Evolutionary conservation across 352 stramenopile genomes (phyloP), one percentile per base, ranked within the genome.

Genomic region (Globisporangium spiculum): DNA sequence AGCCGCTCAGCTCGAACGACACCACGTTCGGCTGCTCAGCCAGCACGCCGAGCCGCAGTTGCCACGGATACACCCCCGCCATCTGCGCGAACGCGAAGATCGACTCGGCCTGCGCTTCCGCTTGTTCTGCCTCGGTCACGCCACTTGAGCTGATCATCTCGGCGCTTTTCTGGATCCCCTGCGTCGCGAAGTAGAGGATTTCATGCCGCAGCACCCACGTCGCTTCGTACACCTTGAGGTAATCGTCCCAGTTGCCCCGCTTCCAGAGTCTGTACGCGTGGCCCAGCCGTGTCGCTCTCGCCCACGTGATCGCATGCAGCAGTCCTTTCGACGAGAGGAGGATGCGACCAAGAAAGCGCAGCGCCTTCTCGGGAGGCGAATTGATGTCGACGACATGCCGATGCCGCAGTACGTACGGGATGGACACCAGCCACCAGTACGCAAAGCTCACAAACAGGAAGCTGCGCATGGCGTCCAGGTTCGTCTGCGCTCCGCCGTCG

Each of bases 151-250:
- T 52, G 44, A 52, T 52, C 18, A 46, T 50, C 24, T 68, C 60
- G 10, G 65, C 60, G n/a, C 65, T 69, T 55, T 88, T 79, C 69
- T 93, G 84, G 68, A 92, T 93, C 20, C 86, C 86, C 62, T 90
- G 87, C 36, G 86, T 92, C 12, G 86, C 88, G 59, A 92, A 96
- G 59, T 92, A 92, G 44, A 96, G 74, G 41, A 93, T 93, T 66
- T 96, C 81, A 20, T 84, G 83, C 30, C 88, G 82, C 52, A 94
- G 68, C 26, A 96, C 83, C 88, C 88, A 96, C 30, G 86, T 90
- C 5, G 87, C 86, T 48, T 94, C 88, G 67, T 96, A 89, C 26
- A 92, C 76, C 63, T 94, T 92, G 41, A 96, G 84, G 67, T 94
- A 93, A 63, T 91, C 83, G 66, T 96, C 88, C 86, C 88, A 96